Evolutionary conservation across 768 basidiomycete species (phyloP).

Genomic region (Mycena galericulata): DNA sequence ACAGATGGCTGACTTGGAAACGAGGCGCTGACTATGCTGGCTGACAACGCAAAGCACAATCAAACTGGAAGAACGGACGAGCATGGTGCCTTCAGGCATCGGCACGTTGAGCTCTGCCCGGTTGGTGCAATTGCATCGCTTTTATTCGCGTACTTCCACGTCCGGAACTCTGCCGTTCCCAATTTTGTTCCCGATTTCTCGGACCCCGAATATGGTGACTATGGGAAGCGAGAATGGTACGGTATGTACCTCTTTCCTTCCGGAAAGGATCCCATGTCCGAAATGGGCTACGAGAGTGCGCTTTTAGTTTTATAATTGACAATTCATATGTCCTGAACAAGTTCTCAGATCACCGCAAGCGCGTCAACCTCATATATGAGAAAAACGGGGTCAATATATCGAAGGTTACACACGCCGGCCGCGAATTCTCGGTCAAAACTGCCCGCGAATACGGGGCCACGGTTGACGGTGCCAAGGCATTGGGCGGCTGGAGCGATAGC

Average conservation of each 20-base stretch:
- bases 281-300: slow-evolving; percentile 13
- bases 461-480: slow-evolving; percentile 42
- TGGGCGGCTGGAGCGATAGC: slow-evolving; percentile 46
- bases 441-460: slow-evolving; percentile 45
- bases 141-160: slow-evolving; percentile 47
- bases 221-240: slow-evolving; percentile 46
- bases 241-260: slow-evolving; percentile 39
- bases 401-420: slow-evolving; percentile 48
- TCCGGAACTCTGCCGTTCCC: slow-evolving; percentile 35
- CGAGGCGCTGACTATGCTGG: slow-evolving; percentile 41
- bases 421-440: slow-evolving; percentile 43
- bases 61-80: slow-evolving; percentile 46
- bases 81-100: slow-evolving; percentile 45
- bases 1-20: too few species aligned
- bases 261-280: not conserved
- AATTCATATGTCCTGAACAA: not conserved
- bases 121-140: slow-evolving; percentile 42
- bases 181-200: slow-evolving; percentile 45
- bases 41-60: slow-evolving; percentile 49
- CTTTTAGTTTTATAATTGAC: not conserved
- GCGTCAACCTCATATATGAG: slow-evolving; percentile 41
- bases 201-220: slow-evolving; percentile 37
- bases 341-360: slow-evolving; percentile 41
- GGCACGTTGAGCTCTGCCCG: slow-evolving; percentile 44
- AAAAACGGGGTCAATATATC: slow-evolving; percentile 39